Evolutionary conservation across 2,329 filamentous ascomycete genomes (phyloP), one percentile per base, ranked within the genome.

Genomic region (Microthyrium microscopicum): DNA sequence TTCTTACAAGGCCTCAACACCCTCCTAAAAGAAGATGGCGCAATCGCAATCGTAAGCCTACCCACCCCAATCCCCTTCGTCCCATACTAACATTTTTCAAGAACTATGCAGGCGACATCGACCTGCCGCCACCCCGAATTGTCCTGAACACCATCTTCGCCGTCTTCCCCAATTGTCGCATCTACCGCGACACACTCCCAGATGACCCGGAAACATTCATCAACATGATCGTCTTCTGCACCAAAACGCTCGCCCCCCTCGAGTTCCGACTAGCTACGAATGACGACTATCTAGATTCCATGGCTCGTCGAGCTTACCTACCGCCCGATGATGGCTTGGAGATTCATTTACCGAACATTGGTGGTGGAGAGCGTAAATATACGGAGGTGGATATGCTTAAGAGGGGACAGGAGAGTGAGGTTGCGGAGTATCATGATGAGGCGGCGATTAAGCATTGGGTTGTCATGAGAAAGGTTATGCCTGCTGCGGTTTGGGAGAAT

Each of bases 191-290:
- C 56, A 59, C 69, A 1, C 39, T 41, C 20, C 33, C 44, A 6
- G 39, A 44, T 6, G 1, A 70, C 16, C 56, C 59, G 19, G 81
- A 93, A 18, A 29, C n/a, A 49, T 94, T 95, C 53, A 82, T 84
- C 50, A 98, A 98, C 60, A 83, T 95, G 69, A 80, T 95, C 29
- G 73, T 95, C 39, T 94, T 94, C 60, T 98, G 89, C 63, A 74
- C 70, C 38, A 87, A 84, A 56, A 50, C 57, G 18, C 42, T 45
- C 17, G 31, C 38, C 13, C 56, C 59, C 0, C 56, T 84, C 24
- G 58, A 50, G 0, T 95, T 95, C 60, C 68, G 85, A 9, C 47
- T 61, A 12, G 70, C 84, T 0, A 59, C 55, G 0, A 53, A 65
- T 5, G 57, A 60, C 2, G 89, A 98, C 49, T 76, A 70, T 46